Evolutionary conservation across 345 rosid genomes (phyloP), one percentile per base, ranked within the genome.

Genomic region (Populus tremula): DNA sequence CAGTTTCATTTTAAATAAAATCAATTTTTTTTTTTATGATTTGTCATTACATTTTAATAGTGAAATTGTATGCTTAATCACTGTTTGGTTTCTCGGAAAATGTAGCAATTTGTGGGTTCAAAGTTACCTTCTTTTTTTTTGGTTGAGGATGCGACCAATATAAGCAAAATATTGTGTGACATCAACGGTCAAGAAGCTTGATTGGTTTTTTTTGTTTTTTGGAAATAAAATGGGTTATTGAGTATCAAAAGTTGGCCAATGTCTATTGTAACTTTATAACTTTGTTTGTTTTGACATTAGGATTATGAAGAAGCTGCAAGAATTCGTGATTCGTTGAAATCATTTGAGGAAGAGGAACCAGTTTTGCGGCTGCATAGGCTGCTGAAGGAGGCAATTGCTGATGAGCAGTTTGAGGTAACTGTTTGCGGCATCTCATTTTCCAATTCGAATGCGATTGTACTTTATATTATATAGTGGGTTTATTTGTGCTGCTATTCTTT

Each of bases 251-350:
- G 53, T 43, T 27, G 20, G 20, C 7, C 36, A 33, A 33, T 33
- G 36, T 33, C 36, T 33, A 33, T 33, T 9, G 71, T 27, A 41
- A 45, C 27, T 2, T 29, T n/a, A 36, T 21, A 20, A 33, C 17
- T 17, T 61, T 27, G 25, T 20, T 69, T 27, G n/a, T n/a, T 41
- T 27, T 75, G 73, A 18, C 65, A 70, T 27, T 68, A 92, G 97
- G 87, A 89, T 75, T 92, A 92, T 56, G 76, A 90, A 82, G 97
- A 86, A 79, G 94, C 97, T 64, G 93, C 94, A 2, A 86, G 91
- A 75, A 79, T 92, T 67, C 90, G 91, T 2, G 91, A 89, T 74
- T 90, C 92, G 5, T 70, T 92, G 79, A 90, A 78, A 74, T 76
- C 78, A 50, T 90, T 90, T 20, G 94, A 92, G 83, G 91, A 88